Evolutionary conservation across 192 early-diverging fungal genomes (phyloP).

Genomic region (Thamnidium elegans): DNA sequence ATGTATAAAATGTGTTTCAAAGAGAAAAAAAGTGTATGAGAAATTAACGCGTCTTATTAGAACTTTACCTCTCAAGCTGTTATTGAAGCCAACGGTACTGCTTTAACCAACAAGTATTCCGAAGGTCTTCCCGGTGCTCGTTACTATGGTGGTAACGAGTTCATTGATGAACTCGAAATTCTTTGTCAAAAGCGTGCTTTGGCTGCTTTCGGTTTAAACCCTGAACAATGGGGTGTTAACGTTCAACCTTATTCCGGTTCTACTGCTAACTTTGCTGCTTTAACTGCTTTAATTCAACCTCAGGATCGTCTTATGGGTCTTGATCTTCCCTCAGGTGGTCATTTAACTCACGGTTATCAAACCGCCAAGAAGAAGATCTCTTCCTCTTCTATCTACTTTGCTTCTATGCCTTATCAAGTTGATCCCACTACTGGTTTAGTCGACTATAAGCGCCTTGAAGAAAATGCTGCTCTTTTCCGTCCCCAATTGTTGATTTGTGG

Average conservation of each 20-base stretch:
- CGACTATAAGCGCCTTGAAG: slow-evolving; percentile 94
- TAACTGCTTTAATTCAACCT: slow-evolving; percentile 93
- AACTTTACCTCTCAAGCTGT: slow-evolving; percentile 99
- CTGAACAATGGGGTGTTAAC: slow-evolving; percentile 97
- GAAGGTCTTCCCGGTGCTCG: slow-evolving; percentile 98
- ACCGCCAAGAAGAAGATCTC: slow-evolving; percentile 99
- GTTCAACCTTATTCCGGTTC: slow-evolving; percentile 99
- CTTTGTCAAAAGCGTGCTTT: slow-evolving; percentile 96
- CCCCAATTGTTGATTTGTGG: slow-evolving; percentile 99
- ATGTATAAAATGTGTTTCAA: slow-evolving; percentile 1
- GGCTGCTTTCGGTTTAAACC: slow-evolving; percentile 84
- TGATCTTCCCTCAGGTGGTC: slow-evolving; percentile 99
- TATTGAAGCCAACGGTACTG: slow-evolving; percentile 99
- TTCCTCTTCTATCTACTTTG: slow-evolving; percentile 99
- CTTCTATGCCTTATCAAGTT: slow-evolving; percentile 98
- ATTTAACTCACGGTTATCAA: slow-evolving; percentile 99
- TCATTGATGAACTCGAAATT: slow-evolving; percentile 93
- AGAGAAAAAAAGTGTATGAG: not conserved
- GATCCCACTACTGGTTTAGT: slow-evolving; percentile 82
- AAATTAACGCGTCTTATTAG: slow-evolving; percentile 38
- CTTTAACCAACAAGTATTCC: slow-evolving; percentile 99
- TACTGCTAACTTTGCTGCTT: slow-evolving; percentile 98
- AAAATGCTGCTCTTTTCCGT: slow-evolving; percentile 90
- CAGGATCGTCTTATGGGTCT: slow-evolving; percentile 99
- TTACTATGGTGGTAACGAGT: slow-evolving; percentile 99